Percentiles rank a stretch among this genome's conserved stretches.
These are phyloP conservation scores for Eucalyptus cloeziana DNA, from an alignment of 345 rosid species.

Conservation along the genomic window DNA sequence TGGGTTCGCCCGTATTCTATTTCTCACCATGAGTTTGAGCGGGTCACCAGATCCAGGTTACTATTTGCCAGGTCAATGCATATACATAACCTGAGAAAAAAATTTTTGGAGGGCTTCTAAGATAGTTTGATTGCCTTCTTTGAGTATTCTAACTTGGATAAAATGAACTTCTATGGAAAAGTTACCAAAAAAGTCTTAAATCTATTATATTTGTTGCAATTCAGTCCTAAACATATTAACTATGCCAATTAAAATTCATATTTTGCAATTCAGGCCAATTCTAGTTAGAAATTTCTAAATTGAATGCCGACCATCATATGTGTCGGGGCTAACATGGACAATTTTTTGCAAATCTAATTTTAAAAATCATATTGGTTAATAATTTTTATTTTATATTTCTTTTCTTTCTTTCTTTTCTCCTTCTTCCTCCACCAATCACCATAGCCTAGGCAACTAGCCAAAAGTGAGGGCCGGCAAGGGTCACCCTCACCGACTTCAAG, in stretches of 20 bases:
- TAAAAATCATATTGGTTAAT: too few species aligned
- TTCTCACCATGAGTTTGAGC: neutral
- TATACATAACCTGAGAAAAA: accelerated
- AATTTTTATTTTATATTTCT: too few species aligned
- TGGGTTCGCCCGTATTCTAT: neutral
- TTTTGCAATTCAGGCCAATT: accelerated
- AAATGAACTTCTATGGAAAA: neutral
- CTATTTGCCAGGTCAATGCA: neutral
- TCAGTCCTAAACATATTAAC: accelerated
- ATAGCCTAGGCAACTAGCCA: accelerated
- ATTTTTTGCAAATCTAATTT: too few species aligned
- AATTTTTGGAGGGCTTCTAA: neutral
- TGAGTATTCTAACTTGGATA: neutral
- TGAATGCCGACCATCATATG: accelerated
- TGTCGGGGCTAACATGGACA: accelerated
- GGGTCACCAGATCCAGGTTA: neutral
- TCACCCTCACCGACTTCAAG: too few species aligned
- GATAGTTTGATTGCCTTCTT: neutral
- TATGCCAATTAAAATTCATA: too few species aligned
- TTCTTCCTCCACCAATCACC: too few species aligned
- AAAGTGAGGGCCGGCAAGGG: too few species aligned
- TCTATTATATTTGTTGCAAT: accelerated
- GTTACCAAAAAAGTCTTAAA: accelerated
- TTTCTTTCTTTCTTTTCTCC: too few species aligned
- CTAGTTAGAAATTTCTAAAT: accelerated